Evolutionary conservation across 345 rosid genomes (phyloP).

Genomic region (Ricinus communis): DNA sequence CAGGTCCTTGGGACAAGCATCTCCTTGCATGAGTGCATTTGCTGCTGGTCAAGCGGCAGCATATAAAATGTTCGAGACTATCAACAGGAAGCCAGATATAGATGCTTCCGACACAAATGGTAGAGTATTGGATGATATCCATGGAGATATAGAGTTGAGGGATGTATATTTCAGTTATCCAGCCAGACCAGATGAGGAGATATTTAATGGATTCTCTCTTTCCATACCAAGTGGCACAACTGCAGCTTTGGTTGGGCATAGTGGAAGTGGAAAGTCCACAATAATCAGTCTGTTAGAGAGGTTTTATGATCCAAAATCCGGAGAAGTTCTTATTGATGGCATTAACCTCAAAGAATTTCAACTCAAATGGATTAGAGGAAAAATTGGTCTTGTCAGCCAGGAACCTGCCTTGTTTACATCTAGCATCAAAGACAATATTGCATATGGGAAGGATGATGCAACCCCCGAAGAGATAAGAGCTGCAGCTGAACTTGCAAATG

Average conservation of each 20-base stretch:
- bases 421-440: constrained; percentile 41
- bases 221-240: constrained; percentile 34
- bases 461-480: constrained; percentile 42
- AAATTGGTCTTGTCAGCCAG: constrained; percentile 49
- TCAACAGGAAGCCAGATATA: constrained; percentile 38
- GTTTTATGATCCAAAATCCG: constrained; percentile 45
- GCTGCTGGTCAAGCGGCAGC: constrained; percentile 49
- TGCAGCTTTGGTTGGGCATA: constrained; percentile 48
- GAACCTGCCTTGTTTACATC: constrained; percentile 49
- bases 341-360: constrained; percentile 38
- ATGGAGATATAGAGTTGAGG: constrained; percentile 39
- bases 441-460: constrained; percentile 43
- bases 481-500: constrained; percentile 44
- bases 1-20: constrained; percentile 45
- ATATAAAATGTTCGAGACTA: constrained; percentile 45
- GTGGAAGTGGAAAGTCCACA: constrained; percentile 54
- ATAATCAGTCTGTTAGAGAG: constrained; percentile 46
- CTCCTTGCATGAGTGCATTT: constrained; percentile 46
- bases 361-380: constrained; percentile 45
- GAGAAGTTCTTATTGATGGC: constrained; percentile 44
- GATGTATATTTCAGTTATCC: constrained; percentile 46
- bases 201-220: constrained; percentile 42
- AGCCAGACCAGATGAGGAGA: constrained; percentile 40
- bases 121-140: constrained; percentile 28
- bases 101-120: constrained; percentile 34